A percentile compares a stretch with the other conserved stretches of the same genome.
Conservation (phyloP, 306 rosid genomes). For the Vigna unguiculata region DNA sequence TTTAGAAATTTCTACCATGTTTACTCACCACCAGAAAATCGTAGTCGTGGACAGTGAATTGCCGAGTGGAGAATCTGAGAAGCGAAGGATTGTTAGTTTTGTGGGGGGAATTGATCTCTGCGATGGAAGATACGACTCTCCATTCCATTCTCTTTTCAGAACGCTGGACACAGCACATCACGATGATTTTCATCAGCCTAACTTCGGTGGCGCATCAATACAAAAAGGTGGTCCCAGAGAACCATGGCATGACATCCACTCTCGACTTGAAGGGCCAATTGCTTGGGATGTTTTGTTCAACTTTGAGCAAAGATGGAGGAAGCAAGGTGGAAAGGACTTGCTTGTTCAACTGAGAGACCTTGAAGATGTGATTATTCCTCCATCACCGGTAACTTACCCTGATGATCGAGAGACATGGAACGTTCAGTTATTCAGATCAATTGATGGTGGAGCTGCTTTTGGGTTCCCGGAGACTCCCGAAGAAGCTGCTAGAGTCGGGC, state of each 20-base stretch:
- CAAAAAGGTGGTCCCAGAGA: constrained; percentile 72
- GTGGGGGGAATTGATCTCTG: constrained; percentile 78
- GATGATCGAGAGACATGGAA: constrained; percentile 73
- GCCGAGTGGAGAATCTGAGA: constrained; percentile 50
- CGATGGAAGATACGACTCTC: constrained; percentile 77
- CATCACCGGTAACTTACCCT: constrained; percentile 66
- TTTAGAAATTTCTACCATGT: constrained; percentile 59
- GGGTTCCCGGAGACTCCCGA: constrained; percentile 76
- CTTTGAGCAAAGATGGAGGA: constrained; percentile 78
- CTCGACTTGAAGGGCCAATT: constrained; percentile 72
- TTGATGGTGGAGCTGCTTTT: constrained; percentile 80
- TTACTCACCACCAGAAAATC: constrained; percentile 78
- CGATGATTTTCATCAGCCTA: constrained; percentile 73
- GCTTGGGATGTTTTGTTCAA: constrained; percentile 77
- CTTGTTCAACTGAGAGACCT: constrained; percentile 59
- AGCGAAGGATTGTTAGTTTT: constrained; percentile 67
- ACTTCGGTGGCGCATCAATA: constrained; percentile 59
- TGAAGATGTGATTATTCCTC: constrained; percentile 59
- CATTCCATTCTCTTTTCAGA: constrained; percentile 71
- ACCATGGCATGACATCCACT: constrained; percentile 80
- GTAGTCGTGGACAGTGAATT: constrained; percentile 66
- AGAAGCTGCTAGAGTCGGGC: constrained; percentile 68
- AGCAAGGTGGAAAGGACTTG: constrained; percentile 70
- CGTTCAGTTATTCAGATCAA: constrained; percentile 71
- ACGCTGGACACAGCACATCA: constrained; percentile 70